A percentile compares a stretch with the other conserved stretches of the same genome.
Evolutionary conservation across 371 early-diverging fungal genomes (phyloP).

Genomic region (Mortierella sp.): DNA sequence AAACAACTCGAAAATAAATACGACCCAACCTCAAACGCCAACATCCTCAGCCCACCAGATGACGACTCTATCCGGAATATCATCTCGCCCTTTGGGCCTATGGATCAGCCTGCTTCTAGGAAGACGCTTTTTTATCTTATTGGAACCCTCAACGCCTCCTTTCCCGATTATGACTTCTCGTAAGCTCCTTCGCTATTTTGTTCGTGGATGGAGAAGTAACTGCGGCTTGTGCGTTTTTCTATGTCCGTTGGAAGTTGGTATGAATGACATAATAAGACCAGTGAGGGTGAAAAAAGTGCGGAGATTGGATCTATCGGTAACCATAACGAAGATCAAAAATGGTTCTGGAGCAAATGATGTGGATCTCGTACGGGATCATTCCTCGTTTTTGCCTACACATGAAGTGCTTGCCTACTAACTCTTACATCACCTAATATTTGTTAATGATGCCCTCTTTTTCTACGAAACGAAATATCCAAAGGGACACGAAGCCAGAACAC

Average conservation of each 20-base stretch:
- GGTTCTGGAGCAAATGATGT: too few species aligned
- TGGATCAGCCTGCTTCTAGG: constrained; percentile 81
- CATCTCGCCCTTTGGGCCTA: constrained; percentile 88
- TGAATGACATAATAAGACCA: not conserved
- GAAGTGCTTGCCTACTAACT: too few species aligned
- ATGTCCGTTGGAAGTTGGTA: too few species aligned
- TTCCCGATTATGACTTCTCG: constrained; percentile 96
- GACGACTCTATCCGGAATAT: constrained; percentile 64
- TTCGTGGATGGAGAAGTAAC: not conserved
- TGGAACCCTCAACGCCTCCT: constrained; percentile 93
- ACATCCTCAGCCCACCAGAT: constrained; percentile 69
- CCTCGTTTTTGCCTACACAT: too few species aligned
- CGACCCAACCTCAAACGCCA: constrained; percentile 58
- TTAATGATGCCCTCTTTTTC: not conserved
- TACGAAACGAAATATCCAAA: constrained; percentile 31
- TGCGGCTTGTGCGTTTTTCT: not conserved
- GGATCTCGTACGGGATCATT: too few species aligned
- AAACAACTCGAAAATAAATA: constrained; percentile 86
- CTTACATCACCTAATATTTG: not conserved
- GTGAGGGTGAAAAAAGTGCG: not conserved
- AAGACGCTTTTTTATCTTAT: constrained; percentile 93
- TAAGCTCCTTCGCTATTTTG: constrained; percentile 35
- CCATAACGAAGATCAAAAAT: not conserved
- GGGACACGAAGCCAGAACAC: constrained; percentile 89
- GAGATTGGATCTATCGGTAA: not conserved